phyloP scores from a whole-genome alignment of 192 early-diverging fungal genomes.

The Entrophospora sp. region DNA sequence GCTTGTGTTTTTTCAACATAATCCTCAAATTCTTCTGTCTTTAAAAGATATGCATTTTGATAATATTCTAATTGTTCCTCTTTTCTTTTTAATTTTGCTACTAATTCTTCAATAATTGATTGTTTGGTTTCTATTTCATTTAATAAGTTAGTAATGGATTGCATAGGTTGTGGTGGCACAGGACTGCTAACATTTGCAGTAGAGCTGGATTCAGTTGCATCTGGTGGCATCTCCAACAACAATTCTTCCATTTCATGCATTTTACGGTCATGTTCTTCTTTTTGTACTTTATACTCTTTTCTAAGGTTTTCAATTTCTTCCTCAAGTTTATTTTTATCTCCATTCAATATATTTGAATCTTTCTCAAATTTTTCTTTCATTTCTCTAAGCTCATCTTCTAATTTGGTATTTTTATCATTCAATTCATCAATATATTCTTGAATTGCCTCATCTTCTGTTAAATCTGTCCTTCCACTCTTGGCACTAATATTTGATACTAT shows the following conservation, averaged over 20 bases:
- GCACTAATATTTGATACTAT: slow-evolving; percentile 1
- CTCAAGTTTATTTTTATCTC: not conserved
- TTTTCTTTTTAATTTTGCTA: slow-evolving; percentile 17
- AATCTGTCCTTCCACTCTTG: not conserved
- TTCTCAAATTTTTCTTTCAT: slow-evolving; percentile 7
- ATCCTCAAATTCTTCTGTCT: slow-evolving; percentile 16
- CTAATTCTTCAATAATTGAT: slow-evolving; percentile 16
- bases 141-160: not conserved
- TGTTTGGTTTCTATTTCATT: slow-evolving; percentile 13
- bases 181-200: not conserved
- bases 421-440: slow-evolving; percentile 2
- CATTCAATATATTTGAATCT: not conserved
- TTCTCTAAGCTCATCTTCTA: not conserved
- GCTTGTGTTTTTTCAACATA: not conserved
- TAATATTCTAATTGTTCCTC: slow-evolving; percentile 22
- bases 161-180: not conserved
- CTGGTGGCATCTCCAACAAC: not conserved
- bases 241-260: slow-evolving; percentile 11
- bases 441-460: not conserved
- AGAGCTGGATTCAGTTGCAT: not conserved
- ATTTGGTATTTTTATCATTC: not conserved
- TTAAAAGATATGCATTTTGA: slow-evolving; percentile 17
- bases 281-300: not conserved
- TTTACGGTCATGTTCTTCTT: slow-evolving; percentile 8
- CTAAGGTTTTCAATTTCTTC: not conserved